A percentile compares a stretch with the other conserved stretches of the same genome.
phyloP scores from a whole-genome alignment of 139 green algal genomes.

The Pedinophyceae sp. region DNA sequence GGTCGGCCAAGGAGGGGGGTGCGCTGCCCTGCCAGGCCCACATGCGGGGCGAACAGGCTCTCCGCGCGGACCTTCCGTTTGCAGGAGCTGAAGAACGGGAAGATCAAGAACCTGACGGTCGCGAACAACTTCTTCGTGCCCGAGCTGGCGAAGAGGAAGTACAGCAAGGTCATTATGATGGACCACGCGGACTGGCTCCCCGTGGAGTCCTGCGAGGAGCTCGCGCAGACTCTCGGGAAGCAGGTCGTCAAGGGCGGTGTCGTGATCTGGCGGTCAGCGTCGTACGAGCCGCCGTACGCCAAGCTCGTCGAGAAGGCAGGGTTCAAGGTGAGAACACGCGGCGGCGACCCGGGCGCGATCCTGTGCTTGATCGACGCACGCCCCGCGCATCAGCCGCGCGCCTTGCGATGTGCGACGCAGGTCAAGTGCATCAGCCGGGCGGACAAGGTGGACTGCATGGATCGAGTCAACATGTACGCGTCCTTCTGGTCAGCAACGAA shows the following conservation, averaged over 20 bases:
- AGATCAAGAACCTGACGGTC: constrained; percentile 57
- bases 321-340: constrained; percentile 81
- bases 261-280: constrained; percentile 89
- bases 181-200: constrained; percentile 94
- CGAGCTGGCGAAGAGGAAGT: constrained; percentile 67
- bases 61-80: no score
- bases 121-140: constrained; percentile 73
- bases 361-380: no score
- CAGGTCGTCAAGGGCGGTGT: constrained; percentile 58
- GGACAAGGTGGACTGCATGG: neutral
- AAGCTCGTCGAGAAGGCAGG: constrained; percentile 59
- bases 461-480: neutral
- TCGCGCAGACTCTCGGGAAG: constrained; percentile 44
- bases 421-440: neutral
- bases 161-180: constrained; percentile 96
- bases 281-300: constrained; percentile 62
- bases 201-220: constrained; percentile 21
- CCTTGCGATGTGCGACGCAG: neutral
- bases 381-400: no score
- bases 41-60: no score
- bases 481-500: no score
- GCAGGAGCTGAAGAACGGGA: constrained; percentile 10
- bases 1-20: constrained; percentile 45
- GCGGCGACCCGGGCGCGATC: no score
- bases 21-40: no score